Evolutionary conservation across 2,329 filamentous ascomycete species (phyloP).

Genomic region (Aspergillus eucalypticola): DNA sequence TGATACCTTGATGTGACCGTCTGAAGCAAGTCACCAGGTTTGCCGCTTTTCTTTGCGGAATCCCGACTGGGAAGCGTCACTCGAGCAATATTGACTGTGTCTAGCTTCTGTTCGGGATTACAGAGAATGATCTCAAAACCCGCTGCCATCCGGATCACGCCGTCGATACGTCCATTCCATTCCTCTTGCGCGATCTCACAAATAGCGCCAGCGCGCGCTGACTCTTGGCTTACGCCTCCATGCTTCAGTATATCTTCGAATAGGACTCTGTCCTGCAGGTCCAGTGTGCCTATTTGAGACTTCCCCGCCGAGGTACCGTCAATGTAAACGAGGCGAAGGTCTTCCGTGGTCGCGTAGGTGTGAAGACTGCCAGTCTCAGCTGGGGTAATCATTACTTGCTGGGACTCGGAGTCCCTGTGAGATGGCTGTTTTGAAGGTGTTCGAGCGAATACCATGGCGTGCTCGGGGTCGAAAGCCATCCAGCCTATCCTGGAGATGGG

Average conservation of each 20-base stretch:
- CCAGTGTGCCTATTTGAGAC: not conserved
- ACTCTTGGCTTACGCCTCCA: not conserved
- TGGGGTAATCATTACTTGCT: not conserved
- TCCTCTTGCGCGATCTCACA: not conserved
- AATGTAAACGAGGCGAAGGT: not conserved
- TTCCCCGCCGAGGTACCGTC: not conserved
- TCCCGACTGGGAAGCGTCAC: not conserved
- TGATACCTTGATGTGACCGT: not conserved
- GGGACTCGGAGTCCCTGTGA: not conserved
- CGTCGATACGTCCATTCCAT: constrained; percentile 2
- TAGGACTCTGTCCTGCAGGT: not conserved
- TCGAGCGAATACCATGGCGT: not conserved
- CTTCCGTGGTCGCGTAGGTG: not conserved
- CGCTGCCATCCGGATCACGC: not conserved
- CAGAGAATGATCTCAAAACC: constrained; percentile 1
- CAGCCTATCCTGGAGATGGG: not conserved
- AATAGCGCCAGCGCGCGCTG: not conserved
- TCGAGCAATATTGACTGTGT: not conserved
- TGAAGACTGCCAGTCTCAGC: not conserved
- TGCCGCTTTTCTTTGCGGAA: not conserved
- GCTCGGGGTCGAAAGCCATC: constrained; percentile 1
- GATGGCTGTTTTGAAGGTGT: not conserved
- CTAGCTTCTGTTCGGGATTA: not conserved
- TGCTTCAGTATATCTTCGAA: not conserved
- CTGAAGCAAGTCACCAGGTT: not conserved